Conservation (phyloP, 441 rosid genomes). For the Corymbia calophylla region DNA sequence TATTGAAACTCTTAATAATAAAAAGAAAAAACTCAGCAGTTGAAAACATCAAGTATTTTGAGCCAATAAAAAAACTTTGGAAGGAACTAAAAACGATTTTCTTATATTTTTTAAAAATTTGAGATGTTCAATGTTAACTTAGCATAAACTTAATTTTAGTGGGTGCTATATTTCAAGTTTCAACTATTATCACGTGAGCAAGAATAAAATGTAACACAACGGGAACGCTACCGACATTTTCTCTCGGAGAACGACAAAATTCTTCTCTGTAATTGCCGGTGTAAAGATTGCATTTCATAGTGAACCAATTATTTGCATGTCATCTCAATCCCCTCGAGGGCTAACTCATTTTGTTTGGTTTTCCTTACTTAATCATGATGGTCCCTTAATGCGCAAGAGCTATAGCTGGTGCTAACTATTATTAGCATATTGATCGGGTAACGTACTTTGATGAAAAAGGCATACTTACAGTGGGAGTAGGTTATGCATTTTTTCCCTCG, state of each 20-base stretch:
- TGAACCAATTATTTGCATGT: neutral
- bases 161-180: neutral
- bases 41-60: neutral
- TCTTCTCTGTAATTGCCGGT: too few relatives aligned
- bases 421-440: neutral
- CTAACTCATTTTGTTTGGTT: neutral
- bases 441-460: neutral
- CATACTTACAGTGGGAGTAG: fast-evolving
- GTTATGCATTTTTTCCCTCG: fast-evolving
- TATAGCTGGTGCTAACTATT: neutral
- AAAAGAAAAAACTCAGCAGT: too few relatives aligned
- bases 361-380: neutral
- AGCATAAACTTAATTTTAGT: neutral
- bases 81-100: neutral
- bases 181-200: neutral
- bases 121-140: neutral
- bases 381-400: neutral
- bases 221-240: neutral
- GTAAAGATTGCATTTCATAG: neutral
- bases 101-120: neutral
- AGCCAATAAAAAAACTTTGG: neutral
- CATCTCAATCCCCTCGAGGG: neutral
- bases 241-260: neutral
- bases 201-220: neutral
- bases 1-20: neutral